A percentile compares a stretch with the other conserved stretches of the same genome.
These are phyloP conservation scores for Venturia pyrina DNA, from an alignment of 2,329 filamentous ascomycete species.

Conservation along the genomic window DNA sequence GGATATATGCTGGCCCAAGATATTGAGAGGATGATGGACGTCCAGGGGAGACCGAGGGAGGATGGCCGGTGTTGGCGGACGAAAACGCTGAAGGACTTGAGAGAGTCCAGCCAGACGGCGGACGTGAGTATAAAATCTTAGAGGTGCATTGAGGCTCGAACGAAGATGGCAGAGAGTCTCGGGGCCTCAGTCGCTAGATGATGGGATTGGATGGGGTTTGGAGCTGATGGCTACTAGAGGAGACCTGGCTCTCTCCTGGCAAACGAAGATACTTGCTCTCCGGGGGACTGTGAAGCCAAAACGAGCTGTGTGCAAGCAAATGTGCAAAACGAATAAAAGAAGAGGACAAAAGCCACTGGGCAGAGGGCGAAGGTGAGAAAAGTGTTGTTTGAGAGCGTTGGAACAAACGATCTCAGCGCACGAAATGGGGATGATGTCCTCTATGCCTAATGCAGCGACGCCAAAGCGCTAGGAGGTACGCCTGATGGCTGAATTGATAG, in stretches of 20 bases:
- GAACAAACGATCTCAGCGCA: background rate
- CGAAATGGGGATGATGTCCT: background rate
- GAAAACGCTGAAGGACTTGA: background rate
- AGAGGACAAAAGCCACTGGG: slow-evolving; percentile 5
- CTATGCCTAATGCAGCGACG: background rate
- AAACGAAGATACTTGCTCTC: background rate
- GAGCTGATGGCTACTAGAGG: background rate
- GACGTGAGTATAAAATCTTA: background rate
- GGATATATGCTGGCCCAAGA: slow-evolving; percentile 7
- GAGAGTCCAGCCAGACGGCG: slow-evolving; percentile 7
- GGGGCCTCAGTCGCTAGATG: background rate
- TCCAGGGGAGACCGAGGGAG: background rate
- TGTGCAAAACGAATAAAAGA: slow-evolving; percentile 6
- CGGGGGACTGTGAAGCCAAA: background rate
- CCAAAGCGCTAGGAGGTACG: background rate
- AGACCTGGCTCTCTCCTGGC: background rate
- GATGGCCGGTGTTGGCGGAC: background rate
- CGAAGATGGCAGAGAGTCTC: background rate
- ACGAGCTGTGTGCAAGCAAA: slow-evolving; percentile 1
- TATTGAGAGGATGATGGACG: background rate
- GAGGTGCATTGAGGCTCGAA: slow-evolving; percentile 4
- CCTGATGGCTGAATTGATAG: background rate
- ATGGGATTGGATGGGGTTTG: background rate
- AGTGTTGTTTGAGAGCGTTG: background rate
- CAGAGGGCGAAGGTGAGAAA: background rate